Evolutionary conservation across 345 rosid genomes (phyloP), one percentile per base, ranked within the genome.

Genomic region (Sisymbrium altissimum): DNA sequence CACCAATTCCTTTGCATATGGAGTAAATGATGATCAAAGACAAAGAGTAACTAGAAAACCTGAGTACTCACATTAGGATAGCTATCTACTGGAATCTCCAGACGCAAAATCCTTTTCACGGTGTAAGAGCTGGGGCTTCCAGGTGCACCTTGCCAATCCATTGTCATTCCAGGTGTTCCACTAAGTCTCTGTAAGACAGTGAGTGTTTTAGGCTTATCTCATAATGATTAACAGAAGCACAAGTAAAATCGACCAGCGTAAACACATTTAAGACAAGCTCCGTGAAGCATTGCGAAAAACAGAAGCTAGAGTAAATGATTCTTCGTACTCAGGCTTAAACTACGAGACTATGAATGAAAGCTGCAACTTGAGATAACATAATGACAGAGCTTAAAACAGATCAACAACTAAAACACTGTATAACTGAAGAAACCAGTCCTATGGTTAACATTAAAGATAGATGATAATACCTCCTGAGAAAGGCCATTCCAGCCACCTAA

Each of bases 71-170:
- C 81, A 62, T 67, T 78, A 58, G 81, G 81, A 68, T 59, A 78
- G 73, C 80, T 88, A 84, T 92, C 98, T 40, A 89, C 99, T 12
- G 99, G 99, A 86, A 95, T 95, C 83, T 95, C 99, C 85, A 95
- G 82, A 56, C 99, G 97, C 86, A 95, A 77, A 70, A 92, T 90
- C 87, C 97, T 90, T 87, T 95, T 95, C 68, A 95, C 91, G 0
- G 98, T 95, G 83, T 77, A 95, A 2, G 99, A 90, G 66, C 96
- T 92, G 45, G 99, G 99, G 68, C 99, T 95, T 54, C 98, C 94
- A 2, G 96, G 97, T 33, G 98, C 97, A 63, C 97, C 88, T 87
- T 92, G 98, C 99, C 99, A 95, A 74, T 95, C 99, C 98, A 95
- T 95, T 25, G 96, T 90, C 99, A 95, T 92, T 68, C 97, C 99